Base-by-base conservation (phyloP, 306 rosid species). In the Prunus fruticosa region DNA sequence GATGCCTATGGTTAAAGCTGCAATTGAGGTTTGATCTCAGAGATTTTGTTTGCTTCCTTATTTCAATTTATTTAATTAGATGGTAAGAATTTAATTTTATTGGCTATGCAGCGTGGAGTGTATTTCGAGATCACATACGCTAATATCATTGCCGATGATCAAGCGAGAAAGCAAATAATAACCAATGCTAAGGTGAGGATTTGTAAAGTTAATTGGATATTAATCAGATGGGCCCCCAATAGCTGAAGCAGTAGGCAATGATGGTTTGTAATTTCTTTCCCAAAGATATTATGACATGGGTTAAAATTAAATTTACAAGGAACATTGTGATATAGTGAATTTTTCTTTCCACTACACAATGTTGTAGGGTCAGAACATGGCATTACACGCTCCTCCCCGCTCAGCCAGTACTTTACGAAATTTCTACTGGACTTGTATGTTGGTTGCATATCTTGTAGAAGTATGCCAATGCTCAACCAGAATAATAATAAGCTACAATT, bases 61-160 rank as follows among this genome's bases (percentile, higher is more conserved):
- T 54, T 72, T 64, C 18, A 5, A 2, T 38, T 60, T 66, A 3
- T 25, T 66, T 25, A 8, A 57, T 12, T 63, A 22, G 20, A 58
- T 60, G 52, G 4, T 62, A 20, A 67, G 53, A 20, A 47, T 53
- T 49, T 69, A 46, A 64, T 20, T 79, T 76, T 74, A 67, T 54
- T 80, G 69, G 41, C 62, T 61, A 19, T 60, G 64, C 96, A 95
- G 96, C 88, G 98, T 20, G 96, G 95, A 46, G 81, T 92, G 78
- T 87, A 74, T 84, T 95, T 95, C 58, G 99, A 95, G 82, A 82
- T 95, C 28, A 74, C 86, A 16, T 90, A 95, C 47, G 83, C 88
- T 20, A 79, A 79, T 81, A 73, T 92, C 71, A 72, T 91, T 68
- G 47, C 76, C 1, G 91, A 91, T 77, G 57, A 75, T 43, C 93